phyloP scores from a whole-genome alignment of 2,329 filamentous ascomycete species.

The Whalleya microplaca region DNA sequence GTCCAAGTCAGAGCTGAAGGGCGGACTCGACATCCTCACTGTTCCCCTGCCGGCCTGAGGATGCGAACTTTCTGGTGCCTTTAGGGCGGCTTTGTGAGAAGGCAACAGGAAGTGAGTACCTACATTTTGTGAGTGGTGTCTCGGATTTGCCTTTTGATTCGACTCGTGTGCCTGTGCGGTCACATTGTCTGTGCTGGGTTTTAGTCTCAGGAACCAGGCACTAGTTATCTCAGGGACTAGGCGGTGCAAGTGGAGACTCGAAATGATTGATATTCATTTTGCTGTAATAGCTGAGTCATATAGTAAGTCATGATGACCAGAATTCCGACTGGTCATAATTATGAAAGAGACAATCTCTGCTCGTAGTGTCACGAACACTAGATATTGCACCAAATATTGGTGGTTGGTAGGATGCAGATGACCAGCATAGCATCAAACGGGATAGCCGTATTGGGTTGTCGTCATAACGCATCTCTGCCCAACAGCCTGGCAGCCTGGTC shows the following conservation, averaged over 20 bases:
- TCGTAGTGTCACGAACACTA: no score
- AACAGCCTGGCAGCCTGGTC: neutral
- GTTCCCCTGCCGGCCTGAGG: slow-evolving; percentile 30
- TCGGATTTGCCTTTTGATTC: no score
- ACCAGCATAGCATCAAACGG: neutral
- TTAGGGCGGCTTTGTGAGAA: neutral
- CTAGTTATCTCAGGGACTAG: no score
- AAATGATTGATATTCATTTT: neutral
- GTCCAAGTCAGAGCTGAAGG: slow-evolving; percentile 73
- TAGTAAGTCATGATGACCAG: no score
- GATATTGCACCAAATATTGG: no score
- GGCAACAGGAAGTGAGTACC: neutral
- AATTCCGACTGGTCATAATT: no score
- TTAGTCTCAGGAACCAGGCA: neutral
- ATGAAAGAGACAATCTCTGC: no score
- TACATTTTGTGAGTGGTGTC: no score
- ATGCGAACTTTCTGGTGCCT: neutral
- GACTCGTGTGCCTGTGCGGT: no score
- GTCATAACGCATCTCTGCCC: neutral
- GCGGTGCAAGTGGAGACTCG: neutral
- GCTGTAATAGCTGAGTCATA: neutral
- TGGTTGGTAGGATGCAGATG: neutral
- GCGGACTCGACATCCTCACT: slow-evolving; percentile 57
- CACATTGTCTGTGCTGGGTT: neutral
- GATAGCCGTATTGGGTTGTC: neutral